Base-by-base conservation (phyloP, 352 stramenopile genomes). In the Detonula confervacea region DNA sequence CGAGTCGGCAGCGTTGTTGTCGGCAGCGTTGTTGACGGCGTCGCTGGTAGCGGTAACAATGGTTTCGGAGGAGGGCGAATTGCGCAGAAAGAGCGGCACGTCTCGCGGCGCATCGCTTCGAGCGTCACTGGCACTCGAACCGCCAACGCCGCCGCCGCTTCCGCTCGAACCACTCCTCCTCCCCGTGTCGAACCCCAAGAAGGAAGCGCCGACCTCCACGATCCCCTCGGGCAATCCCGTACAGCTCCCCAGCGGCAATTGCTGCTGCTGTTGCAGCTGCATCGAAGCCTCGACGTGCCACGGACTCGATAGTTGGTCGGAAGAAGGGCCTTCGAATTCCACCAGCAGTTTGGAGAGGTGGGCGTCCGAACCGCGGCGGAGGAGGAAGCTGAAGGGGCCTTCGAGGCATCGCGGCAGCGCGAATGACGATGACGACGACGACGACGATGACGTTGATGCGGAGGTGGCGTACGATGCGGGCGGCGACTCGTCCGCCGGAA, bases 341-440 rank as follows among this genome's bases (percentile, higher is more conserved):
- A 80, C 61, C 1, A 80, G 51, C 27, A 80, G 25, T 61, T 80
- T 80, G n/a, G 11, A 20, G 1, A 57, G 1, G 27, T 80, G 60
- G 1, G 7, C 61, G 37, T 80, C 51, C 12, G 61, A 57, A 16
- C 71, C 71, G 29, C 64, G 60, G 1, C 61, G 46, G 30, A 80
- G 67, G 24, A 74, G 16, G 25, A 80, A 80, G 62, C 71, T 73
- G 61, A 68, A 80, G 1, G 71, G 61, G n/a, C n/a, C n/a, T n/a
- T n/a, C 25, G 61, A 68, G 22, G 51, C 71, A 65, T 80, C 51
- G 5, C 20, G 20, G 30, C 71, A 80, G 1, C 14, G 52, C 4
- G 52, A 27, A 24, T 16, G 16, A 49, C 3, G 18, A 2, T 59
- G 51, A 25, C 18, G 12, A 9, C 7, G 8, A 9, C 1, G 46